Evolutionary conservation across 345 rosid species (phyloP).

Genomic region (Hevea brasiliensis): DNA sequence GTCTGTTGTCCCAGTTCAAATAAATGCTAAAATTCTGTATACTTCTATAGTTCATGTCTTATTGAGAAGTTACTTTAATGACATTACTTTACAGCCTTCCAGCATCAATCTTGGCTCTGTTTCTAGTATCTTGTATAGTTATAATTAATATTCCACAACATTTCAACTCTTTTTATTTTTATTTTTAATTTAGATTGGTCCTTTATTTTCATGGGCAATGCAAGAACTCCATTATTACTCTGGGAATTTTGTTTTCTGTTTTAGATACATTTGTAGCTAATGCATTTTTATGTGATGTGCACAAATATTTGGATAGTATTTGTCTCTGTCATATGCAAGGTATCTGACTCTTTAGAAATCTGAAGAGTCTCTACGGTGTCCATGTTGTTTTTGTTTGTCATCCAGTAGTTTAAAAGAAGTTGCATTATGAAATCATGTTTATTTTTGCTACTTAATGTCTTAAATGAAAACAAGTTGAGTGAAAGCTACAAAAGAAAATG

Average conservation of each 20-base stretch:
- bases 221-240: neutral
- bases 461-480: no score
- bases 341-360: neutral
- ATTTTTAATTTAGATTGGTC: neutral
- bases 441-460: no score
- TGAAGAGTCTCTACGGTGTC: no score
- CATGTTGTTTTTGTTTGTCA: no score
- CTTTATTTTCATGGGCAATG: neutral
- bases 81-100: constrained; percentile 19
- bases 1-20: constrained; percentile 16
- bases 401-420: no score
- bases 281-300: neutral
- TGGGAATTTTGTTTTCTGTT: neutral
- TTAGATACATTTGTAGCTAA: neutral
- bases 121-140: neutral
- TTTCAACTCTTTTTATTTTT: neutral
- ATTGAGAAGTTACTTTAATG: constrained; percentile 16
- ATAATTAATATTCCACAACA: neutral
- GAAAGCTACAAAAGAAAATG: no score
- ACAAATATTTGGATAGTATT: neutral
- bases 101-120: constrained; percentile 11
- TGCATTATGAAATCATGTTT: no score
- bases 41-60: constrained; percentile 20
- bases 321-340: neutral
- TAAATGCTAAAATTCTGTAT: constrained; percentile 29